phyloP scores from a whole-genome alignment of 225 moss, liverwort and hornwort genomes.

The Sphagnum tenellum region DNA sequence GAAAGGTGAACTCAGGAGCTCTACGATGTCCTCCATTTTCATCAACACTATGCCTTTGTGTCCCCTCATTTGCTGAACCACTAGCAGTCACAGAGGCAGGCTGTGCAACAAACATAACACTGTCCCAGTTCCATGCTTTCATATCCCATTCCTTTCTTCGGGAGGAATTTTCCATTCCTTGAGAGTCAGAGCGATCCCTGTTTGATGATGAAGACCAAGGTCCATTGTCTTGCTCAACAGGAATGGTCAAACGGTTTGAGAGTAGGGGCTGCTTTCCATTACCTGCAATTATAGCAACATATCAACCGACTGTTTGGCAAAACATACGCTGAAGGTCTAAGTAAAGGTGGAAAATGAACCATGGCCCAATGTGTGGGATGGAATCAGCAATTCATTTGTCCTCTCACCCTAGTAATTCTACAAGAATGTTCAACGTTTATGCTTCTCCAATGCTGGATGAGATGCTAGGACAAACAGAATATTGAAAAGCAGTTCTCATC shows the following conservation, averaged over 20 bases:
- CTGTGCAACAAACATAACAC: slow-evolving; percentile 50
- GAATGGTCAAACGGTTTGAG: slow-evolving; percentile 17
- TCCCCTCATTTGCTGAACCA: slow-evolving; percentile 14
- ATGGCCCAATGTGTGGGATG: too few species aligned
- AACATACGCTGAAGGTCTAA: too few species aligned
- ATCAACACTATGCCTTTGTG: slow-evolving; percentile 6
- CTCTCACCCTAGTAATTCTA: too few species aligned
- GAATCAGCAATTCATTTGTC: too few species aligned
- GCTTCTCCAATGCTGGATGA: too few species aligned
- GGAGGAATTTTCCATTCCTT: slow-evolving; percentile 11
- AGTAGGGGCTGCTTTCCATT: slow-evolving; percentile 17
- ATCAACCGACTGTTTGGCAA: too few species aligned
- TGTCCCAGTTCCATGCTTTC: slow-evolving; percentile 70
- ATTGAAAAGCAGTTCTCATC: too few species aligned
- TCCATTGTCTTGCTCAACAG: slow-evolving; percentile 15
- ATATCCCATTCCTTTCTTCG: slow-evolving; percentile 57
- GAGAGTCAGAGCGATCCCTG: slow-evolving; percentile 18
- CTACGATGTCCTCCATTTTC: slow-evolving; percentile 21
- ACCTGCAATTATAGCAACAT: slow-evolving; percentile 11
- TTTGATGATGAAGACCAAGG: slow-evolving; percentile 23
- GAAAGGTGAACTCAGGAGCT: slow-evolving; percentile 21
- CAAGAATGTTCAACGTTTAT: too few species aligned
- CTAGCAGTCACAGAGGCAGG: slow-evolving; percentile 31
- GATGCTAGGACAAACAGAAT: too few species aligned
- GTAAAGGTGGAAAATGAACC: too few species aligned